A percentile compares a stretch with the other conserved stretches of the same genome.
Evolutionary conservation across 306 rosid genomes (phyloP).

Genomic region (Neltuma alba): DNA sequence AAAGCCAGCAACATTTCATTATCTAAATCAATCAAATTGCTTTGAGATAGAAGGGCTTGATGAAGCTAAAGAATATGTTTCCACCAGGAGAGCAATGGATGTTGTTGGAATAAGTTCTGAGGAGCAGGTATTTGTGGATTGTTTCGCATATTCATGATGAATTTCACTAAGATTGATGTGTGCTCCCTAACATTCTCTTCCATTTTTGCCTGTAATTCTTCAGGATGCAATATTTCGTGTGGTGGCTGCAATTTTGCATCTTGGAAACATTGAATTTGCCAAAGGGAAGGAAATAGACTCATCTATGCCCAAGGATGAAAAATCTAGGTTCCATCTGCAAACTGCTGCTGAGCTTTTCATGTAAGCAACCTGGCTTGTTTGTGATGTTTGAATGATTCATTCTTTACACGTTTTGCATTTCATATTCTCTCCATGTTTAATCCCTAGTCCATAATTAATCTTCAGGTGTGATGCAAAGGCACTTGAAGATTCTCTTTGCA

Average conservation of each 20-base stretch:
- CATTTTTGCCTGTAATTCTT: slow-evolving; percentile 24
- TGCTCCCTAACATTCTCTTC: slow-evolving; percentile 22
- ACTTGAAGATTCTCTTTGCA: slow-evolving; percentile 98
- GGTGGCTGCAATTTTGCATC: slow-evolving; percentile 96
- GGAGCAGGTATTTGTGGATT: slow-evolving; percentile 73
- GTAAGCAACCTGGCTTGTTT: slow-evolving; percentile 51
- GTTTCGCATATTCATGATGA: slow-evolving; percentile 32
- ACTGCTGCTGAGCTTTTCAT: slow-evolving; percentile 93
- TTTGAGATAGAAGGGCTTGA: slow-evolving; percentile 83
- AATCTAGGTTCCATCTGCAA: slow-evolving; percentile 81
- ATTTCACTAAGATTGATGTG: slow-evolving; percentile 29
- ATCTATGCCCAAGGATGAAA: slow-evolving; percentile 86
- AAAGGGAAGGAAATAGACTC: slow-evolving; percentile 95
- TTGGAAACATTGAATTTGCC: slow-evolving; percentile 93
- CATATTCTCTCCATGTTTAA: slow-evolving; percentile 34
- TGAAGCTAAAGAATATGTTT: slow-evolving; percentile 78
- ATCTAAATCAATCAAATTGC: slow-evolving; percentile 90
- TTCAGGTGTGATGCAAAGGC: slow-evolving; percentile 96
- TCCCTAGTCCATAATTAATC: slow-evolving; percentile 31
- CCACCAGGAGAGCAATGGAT: slow-evolving; percentile 92
- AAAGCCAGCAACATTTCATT: slow-evolving; percentile 82
- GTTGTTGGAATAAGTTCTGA: slow-evolving; percentile 87
- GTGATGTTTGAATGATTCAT: slow-evolving; percentile 28
- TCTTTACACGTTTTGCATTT: slow-evolving; percentile 30
- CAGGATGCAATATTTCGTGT: slow-evolving; percentile 99